Evolutionary conservation across 1,284 basidiomycete genomes (phyloP).

Genomic region (Phylloboletellus chloephorus): DNA sequence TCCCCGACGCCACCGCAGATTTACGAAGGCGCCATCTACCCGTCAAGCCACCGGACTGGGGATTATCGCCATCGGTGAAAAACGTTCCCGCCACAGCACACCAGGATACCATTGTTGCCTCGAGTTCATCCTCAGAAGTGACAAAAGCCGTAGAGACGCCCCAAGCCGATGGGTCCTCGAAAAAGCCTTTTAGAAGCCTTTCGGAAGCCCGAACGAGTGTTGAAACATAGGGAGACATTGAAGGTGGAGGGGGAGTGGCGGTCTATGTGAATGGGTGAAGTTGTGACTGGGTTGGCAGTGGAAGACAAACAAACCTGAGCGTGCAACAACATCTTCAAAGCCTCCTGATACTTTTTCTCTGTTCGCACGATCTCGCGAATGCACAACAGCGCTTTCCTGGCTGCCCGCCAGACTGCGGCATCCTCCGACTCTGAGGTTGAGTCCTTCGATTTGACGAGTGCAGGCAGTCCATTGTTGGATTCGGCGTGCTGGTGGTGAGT

Average conservation of each 20-base stretch:
- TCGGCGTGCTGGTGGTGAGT: background rate
- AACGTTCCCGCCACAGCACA: constrained; percentile 56
- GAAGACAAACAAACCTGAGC: constrained; percentile 35
- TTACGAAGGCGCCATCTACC: constrained; percentile 27
- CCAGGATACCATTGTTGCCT: constrained; percentile 56
- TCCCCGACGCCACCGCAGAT: constrained; percentile 7
- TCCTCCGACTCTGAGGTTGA: constrained; percentile 24
- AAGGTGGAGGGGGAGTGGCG: constrained; percentile 42
- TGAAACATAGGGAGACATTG: constrained; percentile 49
- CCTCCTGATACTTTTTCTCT: constrained; percentile 56
- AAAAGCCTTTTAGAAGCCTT: constrained; percentile 42
- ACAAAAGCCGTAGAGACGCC: constrained; percentile 59
- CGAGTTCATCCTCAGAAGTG: constrained; percentile 47
- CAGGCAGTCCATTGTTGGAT: constrained; percentile 1
- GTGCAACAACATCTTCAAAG: constrained; percentile 42
- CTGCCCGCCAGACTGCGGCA: constrained; percentile 46
- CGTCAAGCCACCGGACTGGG: constrained; percentile 6
- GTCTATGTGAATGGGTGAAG: constrained; percentile 27
- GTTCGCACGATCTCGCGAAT: constrained; percentile 61
- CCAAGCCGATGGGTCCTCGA: constrained; percentile 55
- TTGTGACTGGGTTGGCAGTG: background rate
- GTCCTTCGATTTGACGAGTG: constrained; percentile 4
- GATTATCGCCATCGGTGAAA: constrained; percentile 36
- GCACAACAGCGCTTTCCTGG: constrained; percentile 53
- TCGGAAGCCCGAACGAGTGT: constrained; percentile 47